Evolutionary conservation across 176 grass and related monocot genomes (phyloP).

Genomic region (Aegilops bicornis): DNA sequence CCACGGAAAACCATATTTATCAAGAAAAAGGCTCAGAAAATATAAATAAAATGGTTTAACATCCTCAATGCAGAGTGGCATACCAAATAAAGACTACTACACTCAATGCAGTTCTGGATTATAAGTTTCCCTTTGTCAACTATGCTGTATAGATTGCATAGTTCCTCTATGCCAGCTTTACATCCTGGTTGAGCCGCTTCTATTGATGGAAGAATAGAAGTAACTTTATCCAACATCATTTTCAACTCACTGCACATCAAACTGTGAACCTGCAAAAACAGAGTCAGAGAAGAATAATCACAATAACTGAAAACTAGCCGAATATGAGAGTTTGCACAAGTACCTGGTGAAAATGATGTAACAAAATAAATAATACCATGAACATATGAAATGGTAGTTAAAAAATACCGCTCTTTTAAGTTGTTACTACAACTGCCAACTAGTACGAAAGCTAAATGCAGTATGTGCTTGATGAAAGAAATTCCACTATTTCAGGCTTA

Average conservation of each 20-base stretch:
- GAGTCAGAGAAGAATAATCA: background rate
- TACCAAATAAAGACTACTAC: conserved; percentile 96
- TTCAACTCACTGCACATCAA: conserved; percentile 66
- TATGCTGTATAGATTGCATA: conserved; percentile 78
- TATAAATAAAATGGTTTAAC: background rate
- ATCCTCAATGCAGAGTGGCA: background rate
- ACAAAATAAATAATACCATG: background rate
- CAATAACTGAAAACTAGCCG: background rate
- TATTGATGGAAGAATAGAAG: conserved; percentile 82
- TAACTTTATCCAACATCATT: conserved; percentile 72
- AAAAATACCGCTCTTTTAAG: background rate
- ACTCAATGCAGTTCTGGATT: conserved; percentile 67
- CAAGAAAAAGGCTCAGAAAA: background rate
- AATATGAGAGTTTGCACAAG: background rate
- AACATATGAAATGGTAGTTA: background rate
- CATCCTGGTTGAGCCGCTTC: conserved; percentile 79
- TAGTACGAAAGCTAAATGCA: background rate
- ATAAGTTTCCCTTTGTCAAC: conserved; percentile 84
- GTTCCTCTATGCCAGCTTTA: conserved; percentile 73
- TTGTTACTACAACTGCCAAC: background rate
- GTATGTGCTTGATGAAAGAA: background rate
- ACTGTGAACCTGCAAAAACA: conserved; percentile 56
- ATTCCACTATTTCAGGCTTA: background rate
- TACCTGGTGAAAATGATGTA: background rate
- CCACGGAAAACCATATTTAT: conserved; percentile 2